Base-by-base conservation (phyloP, 2,329 filamentous ascomycete genomes). In the Cladophialophora bantiana region DNA sequence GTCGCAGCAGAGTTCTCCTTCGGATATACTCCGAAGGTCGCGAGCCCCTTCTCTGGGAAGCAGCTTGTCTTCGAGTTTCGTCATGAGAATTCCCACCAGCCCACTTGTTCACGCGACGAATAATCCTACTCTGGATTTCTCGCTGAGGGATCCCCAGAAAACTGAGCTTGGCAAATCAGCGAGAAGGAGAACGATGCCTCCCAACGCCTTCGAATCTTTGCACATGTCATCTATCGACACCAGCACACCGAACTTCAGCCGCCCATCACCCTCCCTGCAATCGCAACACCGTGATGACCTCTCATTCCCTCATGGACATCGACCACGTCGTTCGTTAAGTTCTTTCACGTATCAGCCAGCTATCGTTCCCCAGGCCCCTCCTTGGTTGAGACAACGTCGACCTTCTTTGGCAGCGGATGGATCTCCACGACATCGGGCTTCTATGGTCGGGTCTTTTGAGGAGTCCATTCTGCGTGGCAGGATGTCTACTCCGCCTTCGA, bases 391-490 rank as follows among this genome's bases (percentile, higher is more conserved):
- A 3, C 82, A 87, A 2, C 77, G 84, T 15, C 85, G 93, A 52
- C 89, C 90, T 0, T 97, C 94, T 0, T 82, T 92, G 54, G 85
- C 87, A 15, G 88, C 90, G 0, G 94, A 97, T 54, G 81, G 84
- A 2, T 93, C 92, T 2, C 90, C 92, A 3, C 82, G 95, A 34
- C 91, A 94, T 64, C 93, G 96, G 78, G 94, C 94, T 7, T 94
- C 94, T 3, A 96, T 99, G 91, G 94, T 98, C 1, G 95, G 95
- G 1, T 97, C 94, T 1, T 99, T 97, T 73, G 95, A 99, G 78
- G 95, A 99, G 79, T 97, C 93, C 34, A 97, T 99, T 67, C 82
- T 99, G 1, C 89, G 93, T 55, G 95, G 95, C 45, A 88, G 95
- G 69, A 99, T 99, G 95, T 98, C 95, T 34, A 97, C 94, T 1